Conservation (phyloP, 1,139 yeast species). For the Tardiomyces digboiensis region DNA sequence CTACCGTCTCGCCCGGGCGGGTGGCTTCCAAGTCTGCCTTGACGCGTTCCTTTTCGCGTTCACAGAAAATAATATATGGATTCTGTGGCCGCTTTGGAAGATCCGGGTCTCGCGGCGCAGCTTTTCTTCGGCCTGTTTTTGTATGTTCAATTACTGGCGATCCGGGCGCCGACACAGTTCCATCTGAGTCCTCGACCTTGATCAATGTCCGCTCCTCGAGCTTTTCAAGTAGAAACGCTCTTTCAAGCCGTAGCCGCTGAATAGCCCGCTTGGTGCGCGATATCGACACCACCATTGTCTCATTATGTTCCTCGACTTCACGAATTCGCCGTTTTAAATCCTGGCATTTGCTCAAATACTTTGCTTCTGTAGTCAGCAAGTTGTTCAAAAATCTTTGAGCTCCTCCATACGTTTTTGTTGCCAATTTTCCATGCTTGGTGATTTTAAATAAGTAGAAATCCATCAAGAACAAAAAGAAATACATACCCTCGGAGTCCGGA, state of each 20-base stretch:
- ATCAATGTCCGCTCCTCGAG: slow-evolving; percentile 41
- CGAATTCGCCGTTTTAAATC: slow-evolving; percentile 64
- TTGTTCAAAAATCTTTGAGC: too few species aligned
- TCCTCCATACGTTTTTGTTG: too few species aligned
- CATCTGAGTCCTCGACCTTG: slow-evolving; percentile 1
- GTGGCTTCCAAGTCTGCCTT: slow-evolving; percentile 41
- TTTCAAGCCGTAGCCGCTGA: slow-evolving; percentile 73
- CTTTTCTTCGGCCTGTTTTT: not conserved
- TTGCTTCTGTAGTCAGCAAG: slow-evolving; percentile 18
- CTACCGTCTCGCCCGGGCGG: slow-evolving; percentile 39
- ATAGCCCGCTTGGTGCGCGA: slow-evolving; percentile 71
- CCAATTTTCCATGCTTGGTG: too few species aligned
- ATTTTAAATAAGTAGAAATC: too few species aligned
- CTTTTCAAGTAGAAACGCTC: slow-evolving; percentile 69
- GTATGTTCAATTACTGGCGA: not conserved
- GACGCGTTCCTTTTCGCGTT: slow-evolving; percentile 68
- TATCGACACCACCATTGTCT: slow-evolving; percentile 66
- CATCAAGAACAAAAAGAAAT: too few species aligned
- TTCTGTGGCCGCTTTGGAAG: slow-evolving; percentile 86
- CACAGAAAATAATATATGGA: slow-evolving; percentile 83
- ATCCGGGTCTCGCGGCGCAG: slow-evolving; percentile 59
- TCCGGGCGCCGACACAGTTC: slow-evolving; percentile 1
- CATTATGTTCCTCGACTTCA: slow-evolving; percentile 75
- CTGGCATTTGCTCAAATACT: slow-evolving; percentile 50
- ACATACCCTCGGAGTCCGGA: too few species aligned